These are phyloP conservation scores for Alnus glutinosa DNA, from an alignment of 306 rosid genomes.

Conservation along the genomic window DNA sequence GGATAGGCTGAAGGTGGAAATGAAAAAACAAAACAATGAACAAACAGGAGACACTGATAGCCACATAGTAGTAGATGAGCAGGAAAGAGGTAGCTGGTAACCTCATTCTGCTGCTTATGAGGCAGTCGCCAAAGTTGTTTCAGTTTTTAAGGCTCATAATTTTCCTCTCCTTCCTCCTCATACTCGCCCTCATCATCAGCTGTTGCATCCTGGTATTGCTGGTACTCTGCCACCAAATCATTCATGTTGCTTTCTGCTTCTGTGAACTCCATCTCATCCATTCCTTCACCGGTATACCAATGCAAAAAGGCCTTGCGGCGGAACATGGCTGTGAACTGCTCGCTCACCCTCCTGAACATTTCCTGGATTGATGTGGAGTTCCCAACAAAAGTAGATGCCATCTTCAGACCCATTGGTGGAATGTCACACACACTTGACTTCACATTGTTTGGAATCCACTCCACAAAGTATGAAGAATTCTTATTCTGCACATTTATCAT, in stretches of 20 bases:
- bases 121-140: conserved; percentile 13
- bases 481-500: conserved; percentile 95
- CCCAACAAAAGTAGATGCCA: conserved; percentile 91
- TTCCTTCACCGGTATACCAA: conserved; percentile 96
- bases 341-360: conserved; percentile 95
- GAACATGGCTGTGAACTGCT: conserved; percentile 91
- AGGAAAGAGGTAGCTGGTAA: conserved; percentile 11
- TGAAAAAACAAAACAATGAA: conserved; percentile 29
- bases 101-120: conserved; percentile 8
- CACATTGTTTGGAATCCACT: conserved; percentile 96
- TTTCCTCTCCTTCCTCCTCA: conserved; percentile 57
- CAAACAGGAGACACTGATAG: conserved; percentile 2
- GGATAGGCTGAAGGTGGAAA: conserved; percentile 18
- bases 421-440: conserved; percentile 92
- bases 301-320: conserved; percentile 94
- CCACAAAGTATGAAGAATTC: conserved; percentile 88
- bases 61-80: conserved; percentile 33
- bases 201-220: conserved; percentile 91
- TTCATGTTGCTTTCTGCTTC: conserved; percentile 97
- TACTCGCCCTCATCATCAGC: conserved; percentile 77
- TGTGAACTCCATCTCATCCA: conserved; percentile 97
- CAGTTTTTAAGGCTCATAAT: conserved; percentile 29
- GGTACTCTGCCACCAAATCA: conserved; percentile 90
- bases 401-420: conserved; percentile 74
- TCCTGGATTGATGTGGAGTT: conserved; percentile 94